Base-by-base conservation (phyloP, 331 rosid genomes). In the Pyrus hybrid region DNA sequence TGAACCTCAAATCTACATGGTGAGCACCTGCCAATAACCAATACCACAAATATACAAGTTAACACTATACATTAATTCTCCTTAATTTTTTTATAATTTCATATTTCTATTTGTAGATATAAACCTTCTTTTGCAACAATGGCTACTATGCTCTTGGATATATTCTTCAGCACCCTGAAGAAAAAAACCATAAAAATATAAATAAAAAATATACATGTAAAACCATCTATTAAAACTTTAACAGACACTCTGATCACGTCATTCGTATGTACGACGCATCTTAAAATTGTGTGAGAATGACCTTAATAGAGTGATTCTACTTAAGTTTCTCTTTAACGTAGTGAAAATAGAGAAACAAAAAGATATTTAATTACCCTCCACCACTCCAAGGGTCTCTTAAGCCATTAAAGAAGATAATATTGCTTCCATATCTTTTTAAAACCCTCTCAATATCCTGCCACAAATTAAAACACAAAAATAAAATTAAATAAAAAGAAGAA, bases 361-460 rank as follows among this genome's bases (percentile, higher is more conserved):
- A 13, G 60, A 53, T 17, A 53, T 53, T 18, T 17, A 53, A 49
- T 5, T 88, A 93, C 98, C 98, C 98, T 83, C 98, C 98, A 28
- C 95, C 98, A 77, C 98, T 91, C 97, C 98, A 91, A 75, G 98
- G 96, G 81, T 93, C 98, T 86, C 98, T 88, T 73, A 93, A 78
- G 62, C 98, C 97, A 81, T 93, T 93, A 16, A 90, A 93, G 87
- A 93, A 93, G 81, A 93, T 87, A 41, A 93, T 87, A 86, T 90
- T 93, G 87, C 98, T 87, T 3, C 91, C 88, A 25, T 68, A 90
- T 35, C 95, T 85, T 85, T 84, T 91, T 77, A 93, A 65, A 51
- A 86, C 87, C 75, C 72, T 85, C 75, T 80, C 41, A 54, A 91
- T 85, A 35, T 79, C 83, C 97, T 93, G 88, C 67, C 79, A 8